Evolutionary conservation across 2,329 filamentous ascomycete species (phyloP), one percentile per base, ranked within the genome.

Genomic region (Rosellinia necatrix): DNA sequence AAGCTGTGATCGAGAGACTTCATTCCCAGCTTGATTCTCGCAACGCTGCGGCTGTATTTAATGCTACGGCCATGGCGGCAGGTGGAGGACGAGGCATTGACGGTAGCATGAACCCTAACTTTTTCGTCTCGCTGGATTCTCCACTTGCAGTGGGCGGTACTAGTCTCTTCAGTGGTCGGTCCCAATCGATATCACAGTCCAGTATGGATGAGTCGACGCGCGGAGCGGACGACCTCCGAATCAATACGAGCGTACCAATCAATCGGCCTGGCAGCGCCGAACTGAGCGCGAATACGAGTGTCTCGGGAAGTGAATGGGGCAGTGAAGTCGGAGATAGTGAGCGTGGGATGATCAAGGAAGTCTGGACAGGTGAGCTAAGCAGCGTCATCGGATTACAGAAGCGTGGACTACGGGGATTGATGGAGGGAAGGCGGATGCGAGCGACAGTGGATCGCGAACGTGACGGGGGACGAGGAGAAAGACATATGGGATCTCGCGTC

Each of bases 1-100:
- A 99, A 75, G 91, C 91, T 0, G 91, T 96, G 1, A 91, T 97
- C 8, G 92, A 97, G 72, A 85, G 93, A 6, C 80, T 99, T 0
- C 94, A 99, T 68, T 83, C 90, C 25, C 84, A 96, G 0, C 83
- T 99, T 3, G 94, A 99, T 71, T 94, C 91, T 43, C 84, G 93
- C 42, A 99, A 97, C 64, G 93, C 94, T 0, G 94, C 94, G 0
- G 94, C 94, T 5, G 92, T 99, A 0, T 99, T 99, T 79, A 99
- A 99, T 64, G 94, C 94, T 0, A 94, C 93, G 0, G 94, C 94
- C 49, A 97, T 97, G 94, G 94, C 92, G 0, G 94, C 94, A 1
- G 94, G 94, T 9, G 92, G 94, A 22, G 94, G 94, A 0, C 85
- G 92, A 43, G 90, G 90, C 43, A 90, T 93, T 24, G 87, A 89